Evolutionary conservation across 345 rosid species (phyloP).

Genomic region (Linum usitatissimum): DNA sequence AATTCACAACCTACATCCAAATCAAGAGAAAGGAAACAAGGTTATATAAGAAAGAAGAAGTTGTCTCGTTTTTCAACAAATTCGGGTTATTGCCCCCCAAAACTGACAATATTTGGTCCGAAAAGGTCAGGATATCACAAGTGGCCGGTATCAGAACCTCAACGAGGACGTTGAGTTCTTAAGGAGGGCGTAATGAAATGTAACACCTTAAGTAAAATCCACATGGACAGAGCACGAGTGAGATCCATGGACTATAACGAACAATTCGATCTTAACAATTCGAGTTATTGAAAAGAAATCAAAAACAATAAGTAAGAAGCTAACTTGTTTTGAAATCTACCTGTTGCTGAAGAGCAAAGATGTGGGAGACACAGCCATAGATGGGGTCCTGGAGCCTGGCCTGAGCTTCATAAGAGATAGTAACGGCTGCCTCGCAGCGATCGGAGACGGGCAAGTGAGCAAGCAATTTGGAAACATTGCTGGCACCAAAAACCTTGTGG

Average conservation of each 20-base stretch:
- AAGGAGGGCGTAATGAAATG: too few species aligned
- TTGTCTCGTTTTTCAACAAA: background rate
- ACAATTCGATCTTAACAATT: too few species aligned
- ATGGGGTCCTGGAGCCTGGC: constrained; percentile 5
- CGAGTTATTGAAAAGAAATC: background rate
- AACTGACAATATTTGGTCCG: background rate
- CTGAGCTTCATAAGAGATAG: constrained; percentile 7
- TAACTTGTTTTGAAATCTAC: background rate
- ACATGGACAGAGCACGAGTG: too few species aligned
- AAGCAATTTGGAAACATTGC: constrained; percentile 5
- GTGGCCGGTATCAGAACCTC: too few species aligned
- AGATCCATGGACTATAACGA: too few species aligned
- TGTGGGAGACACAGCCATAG: constrained; percentile 9
- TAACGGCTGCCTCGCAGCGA: background rate
- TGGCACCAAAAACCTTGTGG: constrained; percentile 9
- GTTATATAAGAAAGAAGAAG: background rate
- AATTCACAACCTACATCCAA: constrained; percentile 15
- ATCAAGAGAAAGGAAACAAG: background rate
- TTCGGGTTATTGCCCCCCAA: background rate
- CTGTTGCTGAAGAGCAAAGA: constrained; percentile 9
- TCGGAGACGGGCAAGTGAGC: background rate
- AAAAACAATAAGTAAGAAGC: background rate
- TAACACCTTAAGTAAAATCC: too few species aligned
- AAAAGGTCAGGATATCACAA: too few species aligned
- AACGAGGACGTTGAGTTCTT: too few species aligned